These are phyloP conservation scores for Colletotrichum cordylinicola DNA, from an alignment of 2,329 filamentous ascomycete genomes.

Conservation along the genomic window DNA sequence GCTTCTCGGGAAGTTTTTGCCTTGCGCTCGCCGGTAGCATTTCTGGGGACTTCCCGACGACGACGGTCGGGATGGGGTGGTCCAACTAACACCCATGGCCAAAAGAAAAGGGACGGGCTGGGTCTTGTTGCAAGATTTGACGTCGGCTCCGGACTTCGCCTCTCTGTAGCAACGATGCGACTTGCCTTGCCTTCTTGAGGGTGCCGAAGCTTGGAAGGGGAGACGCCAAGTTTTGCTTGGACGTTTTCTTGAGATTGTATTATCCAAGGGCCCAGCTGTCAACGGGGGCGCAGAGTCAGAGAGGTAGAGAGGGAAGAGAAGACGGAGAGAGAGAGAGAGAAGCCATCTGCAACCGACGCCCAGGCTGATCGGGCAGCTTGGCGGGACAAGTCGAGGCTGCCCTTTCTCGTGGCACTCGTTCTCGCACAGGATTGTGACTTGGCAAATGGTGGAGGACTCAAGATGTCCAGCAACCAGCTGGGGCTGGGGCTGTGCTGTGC, in stretches of 20 bases:
- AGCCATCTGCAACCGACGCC: constrained; percentile 15
- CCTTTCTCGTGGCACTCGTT: not conserved
- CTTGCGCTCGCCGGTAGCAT: not conserved
- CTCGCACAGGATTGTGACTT: not conserved
- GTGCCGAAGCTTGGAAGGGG: not conserved
- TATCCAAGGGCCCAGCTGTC: not conserved
- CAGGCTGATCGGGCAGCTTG: constrained; percentile 17
- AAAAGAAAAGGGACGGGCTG: not conserved
- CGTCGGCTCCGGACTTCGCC: not conserved
- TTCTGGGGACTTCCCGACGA: not conserved
- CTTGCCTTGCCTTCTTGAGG: not conserved
- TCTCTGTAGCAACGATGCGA: not conserved
- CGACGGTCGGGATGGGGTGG: not conserved
- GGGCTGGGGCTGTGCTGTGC: not conserved
- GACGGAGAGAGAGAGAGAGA: not conserved
- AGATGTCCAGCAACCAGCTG: not conserved
- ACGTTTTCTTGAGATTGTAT: not conserved
- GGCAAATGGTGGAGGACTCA: not conserved
- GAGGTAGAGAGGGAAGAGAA: not conserved
- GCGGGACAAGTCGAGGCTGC: not conserved
- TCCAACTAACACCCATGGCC: not conserved
- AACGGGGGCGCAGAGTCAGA: not conserved
- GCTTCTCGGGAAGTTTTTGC: constrained; percentile 11
- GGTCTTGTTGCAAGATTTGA: not conserved
- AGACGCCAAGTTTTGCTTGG: not conserved